Evolutionary conservation across 371 early-diverging fungal species (phyloP).

Genomic region (Apophysomyces elegans): DNA sequence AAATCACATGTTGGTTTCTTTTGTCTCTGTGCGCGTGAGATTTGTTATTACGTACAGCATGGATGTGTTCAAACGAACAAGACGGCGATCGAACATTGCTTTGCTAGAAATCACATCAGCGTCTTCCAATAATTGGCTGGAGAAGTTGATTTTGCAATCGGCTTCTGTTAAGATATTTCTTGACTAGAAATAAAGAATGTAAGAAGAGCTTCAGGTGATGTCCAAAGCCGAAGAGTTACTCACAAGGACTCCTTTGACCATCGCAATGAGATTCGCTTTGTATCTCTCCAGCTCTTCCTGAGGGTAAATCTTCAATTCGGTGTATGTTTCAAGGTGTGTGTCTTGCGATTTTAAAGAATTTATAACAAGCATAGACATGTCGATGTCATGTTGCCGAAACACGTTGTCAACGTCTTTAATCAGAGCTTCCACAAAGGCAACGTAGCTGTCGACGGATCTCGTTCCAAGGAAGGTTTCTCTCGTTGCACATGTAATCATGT

Average conservation of each 20-base stretch:
- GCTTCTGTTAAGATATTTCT: constrained; percentile 20
- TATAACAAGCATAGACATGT: constrained; percentile 28
- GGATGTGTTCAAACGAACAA: constrained; percentile 70
- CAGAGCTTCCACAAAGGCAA: constrained; percentile 29
- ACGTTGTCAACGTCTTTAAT: constrained; percentile 31
- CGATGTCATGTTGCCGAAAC: constrained; percentile 24
- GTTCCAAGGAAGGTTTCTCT: constrained; percentile 29
- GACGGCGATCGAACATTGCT: constrained; percentile 53
- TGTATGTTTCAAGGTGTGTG: constrained; percentile 30
- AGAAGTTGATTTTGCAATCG: constrained; percentile 40
- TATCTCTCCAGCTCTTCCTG: constrained; percentile 14
- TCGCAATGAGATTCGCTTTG: constrained; percentile 29
- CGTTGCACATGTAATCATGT: constrained; percentile 25
- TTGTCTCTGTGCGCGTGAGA: background rate
- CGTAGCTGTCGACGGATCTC: constrained; percentile 34
- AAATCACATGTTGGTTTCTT: constrained; percentile 1
- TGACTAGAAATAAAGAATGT: constrained; percentile 13
- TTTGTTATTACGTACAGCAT: constrained; percentile 51
- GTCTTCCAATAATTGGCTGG: constrained; percentile 53
- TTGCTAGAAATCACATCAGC: constrained; percentile 54
- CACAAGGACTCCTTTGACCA: constrained; percentile 43
- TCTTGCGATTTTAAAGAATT: constrained; percentile 42
- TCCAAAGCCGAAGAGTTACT: constrained; percentile 2
- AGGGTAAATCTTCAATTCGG: constrained; percentile 30
- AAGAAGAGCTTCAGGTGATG: background rate